Percentiles rank a stretch among this genome's conserved stretches.
Evolutionary conservation across 192 early-diverging fungal species (phyloP).

Genomic region (Pilobolus umbonatus): DNA sequence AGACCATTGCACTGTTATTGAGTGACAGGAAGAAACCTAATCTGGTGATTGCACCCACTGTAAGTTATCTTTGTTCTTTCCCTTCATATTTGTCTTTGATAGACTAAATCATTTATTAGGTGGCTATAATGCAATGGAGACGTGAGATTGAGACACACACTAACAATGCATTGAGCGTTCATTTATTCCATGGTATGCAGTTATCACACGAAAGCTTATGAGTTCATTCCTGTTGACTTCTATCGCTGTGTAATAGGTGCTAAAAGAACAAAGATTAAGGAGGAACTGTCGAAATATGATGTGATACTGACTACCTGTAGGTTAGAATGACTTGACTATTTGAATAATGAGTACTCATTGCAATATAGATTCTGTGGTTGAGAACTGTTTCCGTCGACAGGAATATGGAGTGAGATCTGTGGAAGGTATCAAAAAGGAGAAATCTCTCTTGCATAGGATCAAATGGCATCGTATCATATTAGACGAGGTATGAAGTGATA

Average conservation of each 20-base stretch:
- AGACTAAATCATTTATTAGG: slow-evolving; percentile 13
- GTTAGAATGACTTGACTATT: too few species aligned
- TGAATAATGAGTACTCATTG: background rate
- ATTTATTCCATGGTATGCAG: slow-evolving; percentile 64
- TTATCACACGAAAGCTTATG: background rate
- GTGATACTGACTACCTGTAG: slow-evolving; percentile 71
- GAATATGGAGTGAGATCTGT: slow-evolving; percentile 62
- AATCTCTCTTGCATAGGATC: slow-evolving; percentile 66
- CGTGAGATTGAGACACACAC: slow-evolving; percentile 70
- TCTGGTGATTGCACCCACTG: slow-evolving; percentile 82
- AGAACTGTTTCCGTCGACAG: slow-evolving; percentile 67
- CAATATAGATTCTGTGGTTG: slow-evolving; percentile 65
- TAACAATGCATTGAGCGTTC: slow-evolving; percentile 53
- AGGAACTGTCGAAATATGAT: slow-evolving; percentile 64
- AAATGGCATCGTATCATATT: slow-evolving; percentile 82
- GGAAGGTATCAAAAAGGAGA: slow-evolving; percentile 55
- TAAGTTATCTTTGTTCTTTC: slow-evolving; percentile 34
- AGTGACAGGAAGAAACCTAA: slow-evolving; percentile 62
- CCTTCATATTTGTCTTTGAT: background rate
- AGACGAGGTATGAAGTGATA: slow-evolving; percentile 39
- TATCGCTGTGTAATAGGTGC: slow-evolving; percentile 17
- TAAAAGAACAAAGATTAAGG: slow-evolving; percentile 49
- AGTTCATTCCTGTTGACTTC: background rate
- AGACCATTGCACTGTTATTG: slow-evolving; percentile 79
- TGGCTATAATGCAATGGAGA: slow-evolving; percentile 84